These are phyloP conservation scores for Phytopythium mirpurense DNA, from an alignment of 352 stramenopile species.

Conservation along the genomic window DNA sequence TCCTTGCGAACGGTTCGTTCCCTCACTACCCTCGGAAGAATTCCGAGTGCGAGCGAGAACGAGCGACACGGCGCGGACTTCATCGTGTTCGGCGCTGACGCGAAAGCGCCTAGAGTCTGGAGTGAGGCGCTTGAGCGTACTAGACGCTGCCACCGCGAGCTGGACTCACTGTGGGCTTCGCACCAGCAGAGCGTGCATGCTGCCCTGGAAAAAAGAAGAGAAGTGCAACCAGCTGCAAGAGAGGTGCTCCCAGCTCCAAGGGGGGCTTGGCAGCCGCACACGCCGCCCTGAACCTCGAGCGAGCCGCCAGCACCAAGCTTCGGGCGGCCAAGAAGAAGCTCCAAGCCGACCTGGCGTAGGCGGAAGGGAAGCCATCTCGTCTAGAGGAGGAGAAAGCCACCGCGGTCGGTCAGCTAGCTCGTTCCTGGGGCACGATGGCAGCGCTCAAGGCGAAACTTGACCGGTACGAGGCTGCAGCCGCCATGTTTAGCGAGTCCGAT, in stretches of 20 bases:
- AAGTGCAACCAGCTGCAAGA: background rate
- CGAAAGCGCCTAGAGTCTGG: no score
- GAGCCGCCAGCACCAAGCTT: background rate
- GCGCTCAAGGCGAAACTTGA: background rate
- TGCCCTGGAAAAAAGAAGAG: no score
- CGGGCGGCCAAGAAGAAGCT: background rate
- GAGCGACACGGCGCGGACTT: no score
- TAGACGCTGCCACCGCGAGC: no score
- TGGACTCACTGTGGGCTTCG: no score
- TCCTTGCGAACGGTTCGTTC: no score
- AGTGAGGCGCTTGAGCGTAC: no score
- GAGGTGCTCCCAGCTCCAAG: no score
- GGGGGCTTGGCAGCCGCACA: background rate
- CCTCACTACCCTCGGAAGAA: no score
- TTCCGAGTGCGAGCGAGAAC: no score
- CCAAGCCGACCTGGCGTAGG: background rate
- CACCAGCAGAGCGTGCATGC: no score
- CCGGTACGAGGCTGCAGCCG: background rate
- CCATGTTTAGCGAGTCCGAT: background rate
- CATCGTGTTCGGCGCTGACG: no score
- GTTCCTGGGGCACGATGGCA: background rate
- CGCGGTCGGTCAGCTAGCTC: background rate
- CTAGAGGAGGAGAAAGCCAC: background rate
- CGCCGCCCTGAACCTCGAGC: background rate
- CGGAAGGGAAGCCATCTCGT: background rate